These are phyloP conservation scores for Diaporthe ilicicola DNA, from an alignment of 2,329 filamentous ascomycete species.

Conservation along the genomic window DNA sequence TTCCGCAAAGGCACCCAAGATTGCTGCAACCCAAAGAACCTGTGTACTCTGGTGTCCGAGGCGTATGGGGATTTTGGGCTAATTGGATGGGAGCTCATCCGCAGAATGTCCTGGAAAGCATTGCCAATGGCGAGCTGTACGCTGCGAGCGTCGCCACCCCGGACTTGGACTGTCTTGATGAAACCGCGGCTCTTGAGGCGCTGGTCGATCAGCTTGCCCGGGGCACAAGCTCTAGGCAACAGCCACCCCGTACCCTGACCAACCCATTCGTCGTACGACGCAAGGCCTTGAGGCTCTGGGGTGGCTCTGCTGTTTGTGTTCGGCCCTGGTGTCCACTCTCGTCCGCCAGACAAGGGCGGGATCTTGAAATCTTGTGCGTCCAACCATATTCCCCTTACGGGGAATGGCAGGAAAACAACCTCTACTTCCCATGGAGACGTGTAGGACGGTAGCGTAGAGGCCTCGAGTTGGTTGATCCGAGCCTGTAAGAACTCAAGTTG, in stretches of 20 bases:
- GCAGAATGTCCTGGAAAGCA: conserved; percentile 68
- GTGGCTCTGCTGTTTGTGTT: conserved; percentile 55
- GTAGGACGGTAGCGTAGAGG: conserved; percentile 66
- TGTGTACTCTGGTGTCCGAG: conserved; percentile 47
- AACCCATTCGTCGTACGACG: conserved; percentile 59
- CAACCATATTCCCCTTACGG: conserved; percentile 64
- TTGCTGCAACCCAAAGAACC: conserved; percentile 70
- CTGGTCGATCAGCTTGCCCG: conserved; percentile 70
- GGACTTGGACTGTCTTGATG: conserved; percentile 69
- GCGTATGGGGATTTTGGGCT: conserved; percentile 40
- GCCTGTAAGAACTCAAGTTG: conserved; percentile 60
- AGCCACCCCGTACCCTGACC: conserved; percentile 67
- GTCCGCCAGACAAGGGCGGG: conserved; percentile 41
- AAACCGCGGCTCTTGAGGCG: conserved; percentile 80
- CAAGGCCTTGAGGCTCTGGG: conserved; percentile 51
- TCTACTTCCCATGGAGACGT: conserved; percentile 77
- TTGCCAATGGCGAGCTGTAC: conserved; percentile 70
- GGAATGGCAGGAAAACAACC: conserved; percentile 78
- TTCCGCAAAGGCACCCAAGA: conserved; percentile 81
- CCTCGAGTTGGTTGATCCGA: conserved; percentile 64
- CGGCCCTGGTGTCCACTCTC: conserved; percentile 64
- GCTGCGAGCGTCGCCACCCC: conserved; percentile 71
- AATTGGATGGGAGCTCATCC: conserved; percentile 50
- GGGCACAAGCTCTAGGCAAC: conserved; percentile 72
- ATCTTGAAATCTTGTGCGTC: conserved; percentile 57